Evolutionary conservation across 306 rosid genomes (phyloP).

Genomic region (Cucumis cinereus): DNA sequence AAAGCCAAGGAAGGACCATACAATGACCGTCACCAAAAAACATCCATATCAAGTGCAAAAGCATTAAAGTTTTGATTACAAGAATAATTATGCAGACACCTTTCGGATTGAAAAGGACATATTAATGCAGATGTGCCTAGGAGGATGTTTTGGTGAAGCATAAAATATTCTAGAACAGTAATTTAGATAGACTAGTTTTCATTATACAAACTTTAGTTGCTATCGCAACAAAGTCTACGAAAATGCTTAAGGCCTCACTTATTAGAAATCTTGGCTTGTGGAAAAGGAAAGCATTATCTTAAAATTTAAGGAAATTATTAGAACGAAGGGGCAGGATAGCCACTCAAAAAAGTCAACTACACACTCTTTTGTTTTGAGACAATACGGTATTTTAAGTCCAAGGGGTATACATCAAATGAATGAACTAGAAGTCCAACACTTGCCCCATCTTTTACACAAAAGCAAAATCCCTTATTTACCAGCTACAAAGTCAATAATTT

Average conservation of each 20-base stretch:
- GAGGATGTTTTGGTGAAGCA: neutral
- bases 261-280: neutral
- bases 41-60: neutral
- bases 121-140: neutral
- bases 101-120: neutral
- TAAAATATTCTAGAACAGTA: conserved; percentile 2
- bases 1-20: neutral
- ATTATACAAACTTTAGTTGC: neutral
- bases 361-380: neutral
- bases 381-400: neutral
- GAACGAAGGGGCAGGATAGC: neutral
- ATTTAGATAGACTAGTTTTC: neutral
- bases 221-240: neutral
- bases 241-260: neutral
- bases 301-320: neutral
- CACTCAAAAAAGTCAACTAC: neutral
- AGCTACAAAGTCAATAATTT: neutral
- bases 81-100: neutral
- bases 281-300: neutral
- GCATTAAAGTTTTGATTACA: neutral
- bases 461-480: neutral
- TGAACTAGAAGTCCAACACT: neutral
- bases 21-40: neutral
- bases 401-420: neutral
- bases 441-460: neutral